Percentiles rank a stretch among this genome's conserved stretches.
These are phyloP conservation scores for Arabis alpina DNA, from an alignment of 345 rosid species.

Conservation along the genomic window DNA sequence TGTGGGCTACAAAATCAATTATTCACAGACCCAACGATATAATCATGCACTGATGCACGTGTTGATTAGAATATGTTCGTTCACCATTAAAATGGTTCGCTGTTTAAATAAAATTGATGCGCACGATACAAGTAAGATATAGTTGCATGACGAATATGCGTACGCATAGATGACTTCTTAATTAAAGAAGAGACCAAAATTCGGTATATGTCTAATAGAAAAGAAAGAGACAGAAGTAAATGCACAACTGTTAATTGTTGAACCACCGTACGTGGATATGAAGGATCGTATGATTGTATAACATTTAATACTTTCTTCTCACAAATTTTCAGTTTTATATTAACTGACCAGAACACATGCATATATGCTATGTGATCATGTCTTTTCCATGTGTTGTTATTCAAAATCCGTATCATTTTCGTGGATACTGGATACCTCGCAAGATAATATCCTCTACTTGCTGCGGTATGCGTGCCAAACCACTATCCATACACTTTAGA, in stretches of 20 bases:
- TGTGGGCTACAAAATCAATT: no score
- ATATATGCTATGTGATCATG: no score
- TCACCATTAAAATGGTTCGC: not conserved
- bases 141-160: not conserved
- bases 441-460: no score
- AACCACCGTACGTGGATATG: not conserved
- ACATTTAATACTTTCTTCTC: not conserved
- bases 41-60: no score
- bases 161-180: not conserved
- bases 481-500: no score
- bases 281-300: not conserved
- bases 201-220: conserved; percentile 1
- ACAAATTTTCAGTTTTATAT: not conserved
- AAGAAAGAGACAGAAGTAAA: conserved; percentile 9
- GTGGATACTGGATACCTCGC: no score
- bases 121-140: not conserved
- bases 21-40: no score
- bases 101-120: not conserved
- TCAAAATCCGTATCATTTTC: no score
- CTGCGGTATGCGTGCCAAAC: no score
- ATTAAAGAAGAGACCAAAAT: not conserved
- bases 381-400: no score
- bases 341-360: not conserved
- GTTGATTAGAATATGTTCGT: no score
- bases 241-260: conserved; percentile 26